phyloP scores from a whole-genome alignment of 2,329 filamentous ascomycete genomes.

The Sclerotinia subarctica region DNA sequence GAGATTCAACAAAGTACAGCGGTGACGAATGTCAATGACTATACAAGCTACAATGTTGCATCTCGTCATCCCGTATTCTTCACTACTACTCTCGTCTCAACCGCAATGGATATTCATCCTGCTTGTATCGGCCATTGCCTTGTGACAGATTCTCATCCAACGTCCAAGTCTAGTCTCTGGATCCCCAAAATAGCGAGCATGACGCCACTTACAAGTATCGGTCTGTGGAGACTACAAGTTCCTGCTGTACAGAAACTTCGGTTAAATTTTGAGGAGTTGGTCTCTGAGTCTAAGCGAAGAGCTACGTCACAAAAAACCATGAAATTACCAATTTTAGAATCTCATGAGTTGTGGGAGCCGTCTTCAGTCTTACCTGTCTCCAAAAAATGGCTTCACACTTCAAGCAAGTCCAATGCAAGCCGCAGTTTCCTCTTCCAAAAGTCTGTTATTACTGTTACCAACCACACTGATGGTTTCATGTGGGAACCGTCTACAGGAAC shows the following conservation, averaged over 20 bases:
- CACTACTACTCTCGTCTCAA: slow-evolving; percentile 12
- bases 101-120: slow-evolving; percentile 21
- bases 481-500: not conserved
- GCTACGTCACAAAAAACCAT: not conserved
- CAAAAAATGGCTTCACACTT: slow-evolving; percentile 11
- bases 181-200: not conserved
- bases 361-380: not conserved
- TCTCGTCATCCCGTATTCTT: slow-evolving; percentile 12
- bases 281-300: not conserved
- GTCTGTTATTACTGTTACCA: not conserved
- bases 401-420: not conserved
- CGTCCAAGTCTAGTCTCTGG: not conserved
- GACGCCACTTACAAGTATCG: not conserved
- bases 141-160: not conserved
- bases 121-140: slow-evolving; percentile 24
- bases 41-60: not conserved
- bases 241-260: not conserved
- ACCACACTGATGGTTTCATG: not conserved
- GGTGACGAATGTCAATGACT: too few relatives aligned
- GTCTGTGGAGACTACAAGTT: not conserved
- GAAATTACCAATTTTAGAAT: not conserved
- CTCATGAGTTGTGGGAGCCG: slow-evolving; percentile 9
- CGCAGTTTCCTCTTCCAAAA: not conserved
- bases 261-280: not conserved
- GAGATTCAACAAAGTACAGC: not conserved